A percentile compares a stretch with the other conserved stretches of the same genome.
Evolutionary conservation across 345 rosid species (phyloP).

Genomic region (Iberis pinnata): DNA sequence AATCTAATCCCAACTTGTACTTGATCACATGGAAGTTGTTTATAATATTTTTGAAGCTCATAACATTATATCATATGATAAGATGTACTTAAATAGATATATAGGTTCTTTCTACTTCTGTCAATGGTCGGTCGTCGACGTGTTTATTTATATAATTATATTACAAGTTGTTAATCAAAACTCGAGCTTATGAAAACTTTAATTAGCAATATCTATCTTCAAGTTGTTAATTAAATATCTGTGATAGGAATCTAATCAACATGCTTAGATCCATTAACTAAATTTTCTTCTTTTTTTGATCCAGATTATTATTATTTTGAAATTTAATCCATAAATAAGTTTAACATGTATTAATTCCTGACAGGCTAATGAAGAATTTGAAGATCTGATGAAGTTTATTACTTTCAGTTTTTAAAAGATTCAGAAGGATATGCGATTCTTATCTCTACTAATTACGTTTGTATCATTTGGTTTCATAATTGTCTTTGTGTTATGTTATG

Average conservation of each 20-base stretch:
- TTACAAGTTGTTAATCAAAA: conserved; percentile 19
- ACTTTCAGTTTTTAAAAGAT: neutral
- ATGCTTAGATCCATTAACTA: conserved; percentile 5
- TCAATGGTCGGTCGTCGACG: conserved; percentile 26
- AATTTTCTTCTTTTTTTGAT: too few relatives aligned
- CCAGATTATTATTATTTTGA: too few relatives aligned
- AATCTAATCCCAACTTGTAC: conserved; percentile 43
- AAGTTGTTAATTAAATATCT: conserved; percentile 22
- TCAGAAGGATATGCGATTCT: conserved; percentile 15
- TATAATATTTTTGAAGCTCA: conserved; percentile 16
- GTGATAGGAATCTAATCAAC: conserved; percentile 28
- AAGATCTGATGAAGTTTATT: conserved; percentile 36
- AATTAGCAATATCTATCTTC: conserved; percentile 22
- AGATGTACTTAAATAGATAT: conserved; percentile 17
- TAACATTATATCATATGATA: conserved; percentile 12
- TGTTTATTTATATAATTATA: neutral
- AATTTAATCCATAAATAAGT: neutral
- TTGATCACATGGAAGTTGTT: conserved; percentile 49
- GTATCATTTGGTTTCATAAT: conserved; percentile 13
- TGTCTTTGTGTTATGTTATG: conserved; percentile 1
- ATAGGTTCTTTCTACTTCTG: conserved; percentile 23
- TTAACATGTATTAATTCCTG: conserved; percentile 11
- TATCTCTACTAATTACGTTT: conserved; percentile 8
- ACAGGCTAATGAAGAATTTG: conserved; percentile 62
- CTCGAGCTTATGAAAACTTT: conserved; percentile 16